Evolutionary conservation across 192 early-diverging fungal species (phyloP).

Genomic region (Coemansia umbellata): DNA sequence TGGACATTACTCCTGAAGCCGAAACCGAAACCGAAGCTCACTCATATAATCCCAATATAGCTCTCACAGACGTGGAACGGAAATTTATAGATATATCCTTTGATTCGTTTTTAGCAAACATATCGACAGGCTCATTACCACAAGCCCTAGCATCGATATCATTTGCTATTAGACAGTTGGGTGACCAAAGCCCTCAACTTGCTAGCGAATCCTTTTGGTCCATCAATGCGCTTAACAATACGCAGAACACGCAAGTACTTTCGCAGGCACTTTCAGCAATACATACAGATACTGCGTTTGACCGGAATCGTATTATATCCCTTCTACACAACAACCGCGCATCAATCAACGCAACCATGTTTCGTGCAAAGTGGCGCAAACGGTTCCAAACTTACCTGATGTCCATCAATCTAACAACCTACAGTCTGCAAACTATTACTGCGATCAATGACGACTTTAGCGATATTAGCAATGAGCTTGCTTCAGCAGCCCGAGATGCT

Average conservation of each 20-base stretch:
- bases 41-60: not conserved
- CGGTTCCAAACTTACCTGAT: slow-evolving; percentile 6
- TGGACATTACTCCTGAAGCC: not conserved
- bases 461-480: slow-evolving; percentile 7
- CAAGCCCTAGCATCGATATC: slow-evolving; percentile 17
- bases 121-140: not conserved
- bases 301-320: slow-evolving; percentile 23
- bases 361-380: slow-evolving; percentile 18
- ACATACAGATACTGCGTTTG: slow-evolving; percentile 7
- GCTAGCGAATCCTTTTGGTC: not conserved
- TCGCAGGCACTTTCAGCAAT: slow-evolving; percentile 3
- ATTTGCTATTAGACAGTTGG: slow-evolving; percentile 24
- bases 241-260: not conserved
- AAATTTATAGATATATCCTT: slow-evolving; percentile 14
- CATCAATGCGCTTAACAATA: not conserved
- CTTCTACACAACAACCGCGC: slow-evolving; percentile 29
- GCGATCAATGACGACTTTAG: not conserved
- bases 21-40: not conserved
- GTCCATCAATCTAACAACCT: not conserved
- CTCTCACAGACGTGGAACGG: slow-evolving; percentile 6
- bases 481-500: slow-evolving; percentile 17
- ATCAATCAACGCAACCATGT: slow-evolving; percentile 18
- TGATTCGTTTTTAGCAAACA: slow-evolving; percentile 10
- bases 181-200: not conserved
- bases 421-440: not conserved